Evolutionary conservation across 2,329 filamentous ascomycete genomes (phyloP), one percentile per base, ranked within the genome.

Genomic region (Onygenales sp.): DNA sequence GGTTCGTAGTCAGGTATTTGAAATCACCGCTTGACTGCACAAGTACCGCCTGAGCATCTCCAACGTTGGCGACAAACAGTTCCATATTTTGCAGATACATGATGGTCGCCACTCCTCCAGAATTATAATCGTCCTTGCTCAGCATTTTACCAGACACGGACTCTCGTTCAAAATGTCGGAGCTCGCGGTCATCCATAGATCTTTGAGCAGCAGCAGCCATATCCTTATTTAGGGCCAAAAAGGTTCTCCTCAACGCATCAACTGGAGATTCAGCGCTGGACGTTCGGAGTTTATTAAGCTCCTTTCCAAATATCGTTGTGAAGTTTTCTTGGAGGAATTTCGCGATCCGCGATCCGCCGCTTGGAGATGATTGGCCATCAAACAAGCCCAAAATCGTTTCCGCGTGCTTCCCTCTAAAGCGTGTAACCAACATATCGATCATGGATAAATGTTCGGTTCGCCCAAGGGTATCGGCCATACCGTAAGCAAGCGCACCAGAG

Each of bases 281-380:
- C 7, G 73, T 75, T 62, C 85, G 86, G 41, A 95, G 68, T 54
- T 77, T 81, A 59, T 89, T 89, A 50, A 98, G 71, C 70, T 98
- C 92, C 52, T 86, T 80, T 5, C 82, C 81, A 63, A 98, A 93
- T 13, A 89, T 86, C 56, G 86, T 80, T 27, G 88, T 87, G 69
- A 98, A 96, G 65, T 96, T 92, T 72, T 98, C 93, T 66, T 98
- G 92, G 33, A 98, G 75, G 64, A 89, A 98, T 68, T 96, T 97
- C 59, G 93, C 91, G 61, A 98, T 89, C 73, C 94, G 94, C 57
- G 91, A 96, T 43, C 93, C 94, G 56, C 91, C 88, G 57, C 83
- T 90, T 2, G 89, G 88, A 54, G 94, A 78, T n/a, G 85, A 82
- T 66, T 96, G 89, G 3, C 93, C 93, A 66, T 98, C 94, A 64